phyloP scores from a whole-genome alignment of 139 green algal genomes.

The Chlorella ohadii region DNA sequence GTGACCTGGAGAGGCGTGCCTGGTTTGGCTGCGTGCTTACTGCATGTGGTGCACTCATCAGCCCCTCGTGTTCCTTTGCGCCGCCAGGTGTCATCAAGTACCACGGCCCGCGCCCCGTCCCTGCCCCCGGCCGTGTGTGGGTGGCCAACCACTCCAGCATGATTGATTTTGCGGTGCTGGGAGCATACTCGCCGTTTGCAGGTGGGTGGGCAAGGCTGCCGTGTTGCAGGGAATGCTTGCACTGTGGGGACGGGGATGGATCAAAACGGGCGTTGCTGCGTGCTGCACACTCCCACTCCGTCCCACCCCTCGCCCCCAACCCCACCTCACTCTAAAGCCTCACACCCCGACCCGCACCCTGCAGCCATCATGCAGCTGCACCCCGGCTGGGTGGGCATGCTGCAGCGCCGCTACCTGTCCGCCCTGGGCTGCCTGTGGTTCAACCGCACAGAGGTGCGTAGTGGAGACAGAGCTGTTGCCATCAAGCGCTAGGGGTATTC shows the following conservation, averaged over 20 bases:
- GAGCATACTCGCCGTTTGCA: constrained; percentile 88
- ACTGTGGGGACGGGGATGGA: no score
- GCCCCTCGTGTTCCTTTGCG: no score
- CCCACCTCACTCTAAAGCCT: background rate
- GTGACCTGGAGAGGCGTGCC: no score
- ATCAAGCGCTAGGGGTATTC: no score
- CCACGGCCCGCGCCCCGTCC: constrained; percentile 90
- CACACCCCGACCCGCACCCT: background rate
- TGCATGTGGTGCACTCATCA: no score
- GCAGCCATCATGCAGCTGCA: constrained; percentile 95
- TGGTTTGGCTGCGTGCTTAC: no score
- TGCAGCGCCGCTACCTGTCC: constrained; percentile 89
- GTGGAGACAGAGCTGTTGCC: constrained; percentile 93
- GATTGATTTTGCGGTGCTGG: constrained; percentile 98
- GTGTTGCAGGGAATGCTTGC: no score
- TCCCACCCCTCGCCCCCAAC: background rate
- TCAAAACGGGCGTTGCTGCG: no score
- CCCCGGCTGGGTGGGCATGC: constrained; percentile 85
- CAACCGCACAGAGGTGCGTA: constrained; percentile 87
- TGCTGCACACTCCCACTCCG: background rate
- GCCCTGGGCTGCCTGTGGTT: constrained; percentile 97
- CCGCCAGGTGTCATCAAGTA: constrained; percentile 74
- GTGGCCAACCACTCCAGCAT: constrained; percentile 99
- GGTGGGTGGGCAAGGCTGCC: background rate
- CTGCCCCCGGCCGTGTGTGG: constrained; percentile 84